A percentile compares a stretch with the other conserved stretches of the same genome.
phyloP scores from a whole-genome alignment of 768 basidiomycete species.

The Leucosporidium scottii region DNA sequence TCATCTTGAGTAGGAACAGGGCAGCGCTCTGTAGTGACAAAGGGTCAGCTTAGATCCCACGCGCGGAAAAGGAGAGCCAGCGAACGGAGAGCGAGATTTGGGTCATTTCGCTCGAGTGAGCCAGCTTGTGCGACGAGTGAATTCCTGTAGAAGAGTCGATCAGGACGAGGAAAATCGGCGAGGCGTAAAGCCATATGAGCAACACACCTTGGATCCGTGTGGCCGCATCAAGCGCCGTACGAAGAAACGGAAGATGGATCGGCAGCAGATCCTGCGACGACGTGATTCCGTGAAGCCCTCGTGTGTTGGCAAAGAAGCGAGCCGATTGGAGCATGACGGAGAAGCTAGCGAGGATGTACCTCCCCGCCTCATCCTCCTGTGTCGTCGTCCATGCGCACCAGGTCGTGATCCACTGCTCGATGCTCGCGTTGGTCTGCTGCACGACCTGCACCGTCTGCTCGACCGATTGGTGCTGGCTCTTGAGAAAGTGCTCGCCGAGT shows the following conservation, averaged over 20 bases:
- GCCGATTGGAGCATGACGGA: constrained; percentile 9
- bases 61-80: neutral
- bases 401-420: constrained; percentile 21
- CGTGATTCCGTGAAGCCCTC: constrained; percentile 24
- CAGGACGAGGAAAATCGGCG: no score
- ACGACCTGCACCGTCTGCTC: constrained; percentile 22
- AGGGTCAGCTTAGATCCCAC: neutral
- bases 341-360: constrained; percentile 7
- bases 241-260: constrained; percentile 13
- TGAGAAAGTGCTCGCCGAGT: constrained; percentile 27
- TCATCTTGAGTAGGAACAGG: constrained; percentile 32
- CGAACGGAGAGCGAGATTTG: constrained; percentile 18
- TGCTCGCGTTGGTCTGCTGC: constrained; percentile 11
- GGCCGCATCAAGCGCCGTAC: constrained; percentile 18
- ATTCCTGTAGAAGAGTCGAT: neutral
- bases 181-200: no score
- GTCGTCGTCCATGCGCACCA: constrained; percentile 21
- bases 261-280: constrained; percentile 17
- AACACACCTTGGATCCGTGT: constrained; percentile 10
- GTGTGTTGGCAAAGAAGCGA: constrained; percentile 19
- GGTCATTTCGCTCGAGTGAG: constrained; percentile 25
- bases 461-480: constrained; percentile 11
- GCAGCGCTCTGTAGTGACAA: constrained; percentile 9
- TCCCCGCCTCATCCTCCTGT: constrained; percentile 6
- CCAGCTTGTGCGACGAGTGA: constrained; percentile 15